Conservation (phyloP, 2,329 filamentous ascomycete genomes). For the Beauveria scarabaeidicola region DNA sequence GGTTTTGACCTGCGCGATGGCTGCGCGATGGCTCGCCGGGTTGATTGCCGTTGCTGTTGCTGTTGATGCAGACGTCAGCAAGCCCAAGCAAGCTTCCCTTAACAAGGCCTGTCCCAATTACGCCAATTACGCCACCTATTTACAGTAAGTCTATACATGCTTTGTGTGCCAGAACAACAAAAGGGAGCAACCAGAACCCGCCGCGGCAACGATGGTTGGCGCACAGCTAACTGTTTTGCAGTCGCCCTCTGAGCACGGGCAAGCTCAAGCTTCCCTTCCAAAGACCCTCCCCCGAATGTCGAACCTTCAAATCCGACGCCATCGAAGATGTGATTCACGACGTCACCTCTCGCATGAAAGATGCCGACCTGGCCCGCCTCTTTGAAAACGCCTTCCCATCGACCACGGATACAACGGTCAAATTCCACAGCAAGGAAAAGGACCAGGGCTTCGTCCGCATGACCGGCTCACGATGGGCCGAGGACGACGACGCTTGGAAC, state of each 20-base stretch:
- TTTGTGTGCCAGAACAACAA: neutral
- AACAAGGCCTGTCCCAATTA: conserved; percentile 32
- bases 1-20: conserved; percentile 16
- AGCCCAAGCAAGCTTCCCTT: conserved; percentile 20
- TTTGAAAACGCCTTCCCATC: conserved; percentile 74
- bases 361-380: conserved; percentile 80
- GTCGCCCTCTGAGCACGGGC: conserved; percentile 70
- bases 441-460: conserved; percentile 29
- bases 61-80: conserved; percentile 14
- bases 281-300: conserved; percentile 69
- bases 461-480: conserved; percentile 20
- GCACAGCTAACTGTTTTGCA: conserved; percentile 25
- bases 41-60: conserved; percentile 20
- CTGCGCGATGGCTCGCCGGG: conserved; percentile 19
- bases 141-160: conserved; percentile 28
- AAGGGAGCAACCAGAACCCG: neutral
- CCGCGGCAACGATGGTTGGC: neutral
- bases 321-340: conserved; percentile 86
- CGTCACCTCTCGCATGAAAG: conserved; percentile 68
- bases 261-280: conserved; percentile 77
- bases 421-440: conserved; percentile 68
- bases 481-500: conserved; percentile 60
- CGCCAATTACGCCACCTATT: conserved; percentile 28
- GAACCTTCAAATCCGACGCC: conserved; percentile 77
- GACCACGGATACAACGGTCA: conserved; percentile 79